phyloP scores from a whole-genome alignment of 148 eudicot species.

The Rhododendron simsii region DNA sequence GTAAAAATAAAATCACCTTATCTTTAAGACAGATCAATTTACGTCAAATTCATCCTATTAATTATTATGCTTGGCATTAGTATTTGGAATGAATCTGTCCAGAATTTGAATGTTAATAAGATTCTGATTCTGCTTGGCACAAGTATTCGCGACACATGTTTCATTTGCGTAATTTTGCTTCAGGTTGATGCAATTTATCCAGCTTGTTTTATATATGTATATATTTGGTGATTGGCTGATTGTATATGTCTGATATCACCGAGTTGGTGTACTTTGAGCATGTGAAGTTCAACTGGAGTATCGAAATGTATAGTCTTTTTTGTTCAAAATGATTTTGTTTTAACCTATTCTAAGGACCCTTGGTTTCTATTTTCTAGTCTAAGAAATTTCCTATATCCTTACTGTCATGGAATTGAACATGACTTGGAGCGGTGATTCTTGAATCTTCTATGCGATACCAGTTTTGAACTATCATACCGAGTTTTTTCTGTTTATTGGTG shows the following conservation, averaged over 20 bases:
- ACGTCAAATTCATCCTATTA: too few species aligned
- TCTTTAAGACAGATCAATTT: too few species aligned
- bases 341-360: too few species aligned
- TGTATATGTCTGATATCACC: not conserved
- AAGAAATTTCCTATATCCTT: not conserved
- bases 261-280: conserved; percentile 15
- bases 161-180: not conserved
- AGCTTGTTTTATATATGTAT: not conserved
- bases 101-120: not conserved
- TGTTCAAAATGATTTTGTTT: conserved; percentile 15
- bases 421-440: not conserved
- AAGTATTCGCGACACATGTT: not conserved
- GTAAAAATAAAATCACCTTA: too few species aligned
- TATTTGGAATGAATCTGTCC: not conserved
- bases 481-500: not conserved
- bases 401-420: not conserved
- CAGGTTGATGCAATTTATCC: not conserved
- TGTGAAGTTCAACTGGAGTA: conserved; percentile 8
- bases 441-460: not conserved
- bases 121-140: not conserved
- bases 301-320: not conserved
- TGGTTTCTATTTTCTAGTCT: not conserved
- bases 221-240: not conserved
- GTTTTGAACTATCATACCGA: not conserved
- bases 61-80: not conserved